Evolutionary conservation across 148 eudicot species (phyloP).

Genomic region (Rhododendron griersonianum): DNA sequence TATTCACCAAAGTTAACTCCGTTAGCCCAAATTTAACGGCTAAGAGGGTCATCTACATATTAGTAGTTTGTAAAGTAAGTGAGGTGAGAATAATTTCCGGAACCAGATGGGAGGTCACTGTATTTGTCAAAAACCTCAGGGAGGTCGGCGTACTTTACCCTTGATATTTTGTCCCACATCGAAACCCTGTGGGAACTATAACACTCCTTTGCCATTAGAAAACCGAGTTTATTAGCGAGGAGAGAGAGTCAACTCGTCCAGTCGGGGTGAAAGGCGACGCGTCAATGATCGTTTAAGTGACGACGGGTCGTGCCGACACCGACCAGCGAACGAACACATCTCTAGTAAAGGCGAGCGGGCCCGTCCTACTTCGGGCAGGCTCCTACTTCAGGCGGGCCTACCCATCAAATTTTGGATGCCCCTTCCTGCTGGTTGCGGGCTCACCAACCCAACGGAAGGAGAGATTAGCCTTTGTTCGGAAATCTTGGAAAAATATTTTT

Average conservation of each 20-base stretch:
- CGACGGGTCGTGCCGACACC: conserved; percentile 44
- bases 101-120: no score
- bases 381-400: conserved; percentile 24
- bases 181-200: not conserved
- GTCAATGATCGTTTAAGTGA: conserved; percentile 35
- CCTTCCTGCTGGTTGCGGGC: not conserved
- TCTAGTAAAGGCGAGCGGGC: conserved; percentile 14
- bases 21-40: no score
- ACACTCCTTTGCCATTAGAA: not conserved
- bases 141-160: no score
- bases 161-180: not conserved
- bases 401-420: conserved; percentile 44
- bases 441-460: not conserved
- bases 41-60: no score
- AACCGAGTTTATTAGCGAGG: not conserved
- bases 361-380: conserved; percentile 20
- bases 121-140: no score
- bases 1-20: no score
- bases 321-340: conserved; percentile 26
- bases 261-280: conserved; percentile 46
- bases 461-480: no score
- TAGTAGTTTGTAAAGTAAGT: no score
- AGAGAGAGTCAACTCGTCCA: conserved; percentile 15
- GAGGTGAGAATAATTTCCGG: no score
- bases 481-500: no score